Base-by-base conservation (phyloP, 345 rosid species). In the Brassica rapa region DNA sequence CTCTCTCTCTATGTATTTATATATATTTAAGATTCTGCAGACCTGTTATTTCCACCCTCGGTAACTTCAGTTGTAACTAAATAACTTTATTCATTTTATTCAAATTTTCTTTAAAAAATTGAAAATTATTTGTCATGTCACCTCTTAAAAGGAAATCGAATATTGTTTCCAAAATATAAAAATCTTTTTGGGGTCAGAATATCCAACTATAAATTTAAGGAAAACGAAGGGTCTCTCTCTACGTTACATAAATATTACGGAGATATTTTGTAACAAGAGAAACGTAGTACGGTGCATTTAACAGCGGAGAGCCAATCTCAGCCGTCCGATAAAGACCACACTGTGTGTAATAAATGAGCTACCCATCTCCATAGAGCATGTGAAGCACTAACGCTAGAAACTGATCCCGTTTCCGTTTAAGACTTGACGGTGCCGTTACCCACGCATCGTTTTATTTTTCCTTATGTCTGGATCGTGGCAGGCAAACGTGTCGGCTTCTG, bases 401-500 rank as follows among this genome's bases (percentile, higher is more conserved):
- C 41, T 14, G 3, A 21, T 11, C 4, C 66, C 71, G 71, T 74
- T 62, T 70, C 82, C 82, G 82, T 80, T 69, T 32, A 59, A 41
- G 14, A 59, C 7, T 78, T 72, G 65, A 78, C 77, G 82, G 77
- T 72, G 75, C 79, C 71, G 71, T 80, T 62, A 68, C 51, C 4
- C 39, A 73, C 53, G 4, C 30, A 27, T 72, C 77, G 68, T 72
- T 39, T n/a, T 67, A 49, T 61, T 73, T 51, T 71, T 65, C 8
- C 71, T 74, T 29, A 1, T 80, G 82, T 80, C 83, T 39, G 83
- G 75, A 80, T 80, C 83, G 67, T 80, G 79, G 83, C 79, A 80
- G 83, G 83, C 83, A 80, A 80, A 80, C 79, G 83, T 74, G 83
- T 80, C 75, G 82, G 79, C 75, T 79, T 55, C 78, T 68, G 71